Evolutionary conservation across 169 alveolate genomes (phyloP), one percentile per base, ranked within the genome.

Genomic region (Toxoplasma gondii): DNA sequence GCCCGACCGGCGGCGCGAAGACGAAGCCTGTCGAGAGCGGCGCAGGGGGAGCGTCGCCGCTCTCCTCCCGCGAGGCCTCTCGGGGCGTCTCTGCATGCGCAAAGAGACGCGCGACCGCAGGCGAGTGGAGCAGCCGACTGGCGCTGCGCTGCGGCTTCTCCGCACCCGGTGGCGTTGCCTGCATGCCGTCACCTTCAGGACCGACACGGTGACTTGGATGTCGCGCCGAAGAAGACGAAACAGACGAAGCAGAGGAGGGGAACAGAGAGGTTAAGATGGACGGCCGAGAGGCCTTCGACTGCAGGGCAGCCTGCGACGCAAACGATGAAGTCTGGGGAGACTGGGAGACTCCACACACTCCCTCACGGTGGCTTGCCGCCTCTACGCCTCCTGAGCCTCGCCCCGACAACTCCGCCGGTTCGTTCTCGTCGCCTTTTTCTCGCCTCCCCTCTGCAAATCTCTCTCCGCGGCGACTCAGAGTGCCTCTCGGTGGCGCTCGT

Each of bases 1-100:
- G n/a, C 29, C 45, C 86, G 29, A 78, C 86, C n/a, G 86, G 86
- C 45, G 86, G 86, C 39, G 86, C 39, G 43, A 78, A 78, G 43
- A 78, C n/a, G 86, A 78, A 78, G 45, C 12, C 12, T 1, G 39
- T 10, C 22, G 24, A 1, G 74, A 16, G n/a, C 31, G 31, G n/a
- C 5, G 31, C 74, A 64, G 74, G 29, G 22, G 24, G 1, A 1
- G 29, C 74, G 74, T 1, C n/a, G 74, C 74, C 31, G 9, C 74
- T 19, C 7, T 16, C 31, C 5, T 16, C 74, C 29, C 74, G n/a
- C 74, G 74, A 64, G 24, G 7, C n/a, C n/a, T 7, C 74, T 10
- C n/a, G 4, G 24, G n/a, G 74, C 9, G 74, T 1, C 74, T 12
- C 34, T 4, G 7, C 34, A 31, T 7, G 9, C 74, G 74, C 7